phyloP scores from a whole-genome alignment of 768 basidiomycete genomes.

The Rhizopogon salebrosus region DNA sequence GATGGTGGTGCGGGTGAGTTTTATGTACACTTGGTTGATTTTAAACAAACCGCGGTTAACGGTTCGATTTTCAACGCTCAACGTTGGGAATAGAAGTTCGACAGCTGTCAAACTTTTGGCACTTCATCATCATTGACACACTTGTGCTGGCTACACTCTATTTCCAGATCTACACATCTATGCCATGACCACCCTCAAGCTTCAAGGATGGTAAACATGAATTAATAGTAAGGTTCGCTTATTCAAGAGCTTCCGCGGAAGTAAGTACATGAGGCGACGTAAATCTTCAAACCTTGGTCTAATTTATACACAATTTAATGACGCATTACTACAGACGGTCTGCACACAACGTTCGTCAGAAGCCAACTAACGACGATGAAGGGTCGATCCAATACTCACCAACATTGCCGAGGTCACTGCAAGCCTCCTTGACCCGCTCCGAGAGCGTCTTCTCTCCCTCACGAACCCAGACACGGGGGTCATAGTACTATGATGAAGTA shows the following conservation, averaged over 20 bases:
- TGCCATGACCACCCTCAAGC: too few species aligned
- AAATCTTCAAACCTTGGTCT: not conserved
- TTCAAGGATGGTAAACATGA: not conserved
- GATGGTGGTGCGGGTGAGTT: not conserved
- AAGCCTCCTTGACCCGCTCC: constrained; percentile 90
- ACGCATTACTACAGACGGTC: constrained; percentile 17
- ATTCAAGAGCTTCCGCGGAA: not conserved
- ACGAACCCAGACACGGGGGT: constrained; percentile 97
- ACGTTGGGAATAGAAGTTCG: not conserved
- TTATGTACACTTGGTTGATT: not conserved
- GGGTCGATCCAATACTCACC: constrained; percentile 29
- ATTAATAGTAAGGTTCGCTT: not conserved
- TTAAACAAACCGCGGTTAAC: not conserved
- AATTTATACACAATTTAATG: not conserved
- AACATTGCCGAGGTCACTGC: constrained; percentile 77
- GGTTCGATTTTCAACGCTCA: too few species aligned
- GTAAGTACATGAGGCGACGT: not conserved
- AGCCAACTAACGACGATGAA: not conserved
- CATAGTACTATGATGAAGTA: constrained; percentile 58
- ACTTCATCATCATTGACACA: not conserved
- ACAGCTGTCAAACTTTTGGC: not conserved
- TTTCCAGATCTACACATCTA: too few species aligned
- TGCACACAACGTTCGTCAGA: not conserved
- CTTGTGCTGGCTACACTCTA: constrained; percentile 20
- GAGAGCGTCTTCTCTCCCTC: constrained; percentile 94